Evolutionary conservation across 2,329 filamentous ascomycete genomes (phyloP).

Genomic region (Emergomyces orientalis): DNA sequence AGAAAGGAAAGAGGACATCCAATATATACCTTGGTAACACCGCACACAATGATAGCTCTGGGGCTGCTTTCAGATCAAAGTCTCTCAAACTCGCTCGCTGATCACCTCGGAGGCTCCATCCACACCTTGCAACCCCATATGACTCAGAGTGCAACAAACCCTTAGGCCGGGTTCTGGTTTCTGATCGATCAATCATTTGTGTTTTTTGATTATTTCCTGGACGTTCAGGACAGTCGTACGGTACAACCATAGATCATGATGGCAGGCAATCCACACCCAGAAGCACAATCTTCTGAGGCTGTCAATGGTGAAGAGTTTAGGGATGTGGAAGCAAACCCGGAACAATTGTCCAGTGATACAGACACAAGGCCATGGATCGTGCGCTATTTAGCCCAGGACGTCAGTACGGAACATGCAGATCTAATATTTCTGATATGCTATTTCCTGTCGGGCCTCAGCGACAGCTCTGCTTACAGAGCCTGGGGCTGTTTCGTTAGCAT

Average conservation of each 20-base stretch:
- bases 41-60: neutral
- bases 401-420: slow-evolving; percentile 28
- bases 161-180: neutral
- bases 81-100: too few relatives aligned
- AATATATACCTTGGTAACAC: neutral
- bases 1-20: neutral
- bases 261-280: neutral
- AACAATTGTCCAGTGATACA: neutral
- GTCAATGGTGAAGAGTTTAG: neutral
- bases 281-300: neutral
- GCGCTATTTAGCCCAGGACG: slow-evolving; percentile 9
- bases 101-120: too few relatives aligned
- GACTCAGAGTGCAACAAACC: neutral
- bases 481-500: slow-evolving; percentile 42
- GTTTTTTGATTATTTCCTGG: too few relatives aligned
- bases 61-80: neutral
- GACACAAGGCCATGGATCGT: neutral
- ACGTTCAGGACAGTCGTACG: neutral
- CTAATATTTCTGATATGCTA: slow-evolving; percentile 31
- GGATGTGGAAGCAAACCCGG: slow-evolving; percentile 5
- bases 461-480: slow-evolving; percentile 38
- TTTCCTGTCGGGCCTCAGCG: slow-evolving; percentile 37
- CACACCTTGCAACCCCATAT: too few relatives aligned
- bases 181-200: neutral
- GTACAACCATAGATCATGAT: neutral